Evolutionary conservation across 2,329 filamentous ascomycete species (phyloP), one percentile per base, ranked within the genome.

Genomic region (Trichoderma polysporum): DNA sequence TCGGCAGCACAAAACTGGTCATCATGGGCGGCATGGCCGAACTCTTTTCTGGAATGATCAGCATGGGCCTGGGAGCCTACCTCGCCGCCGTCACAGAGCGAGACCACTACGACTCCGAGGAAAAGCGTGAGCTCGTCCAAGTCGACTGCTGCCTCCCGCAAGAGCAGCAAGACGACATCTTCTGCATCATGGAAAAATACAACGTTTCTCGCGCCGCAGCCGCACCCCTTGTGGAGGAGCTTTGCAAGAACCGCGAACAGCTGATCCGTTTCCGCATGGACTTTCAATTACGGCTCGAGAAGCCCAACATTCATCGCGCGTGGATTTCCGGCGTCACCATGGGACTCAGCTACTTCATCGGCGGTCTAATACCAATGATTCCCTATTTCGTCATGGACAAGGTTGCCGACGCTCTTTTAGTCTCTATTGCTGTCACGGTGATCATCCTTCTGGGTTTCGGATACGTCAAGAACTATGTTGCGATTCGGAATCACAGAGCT

Each of bases 31-130:
- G 91, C 7, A 81, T 92, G 33, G 91, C 91, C 4, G 91, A 93
- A 80, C 83, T 93, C 57, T 90, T 91, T 74, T 89, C 89, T 0
- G 91, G 91, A 19, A 88, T 89, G 71, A 92, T 93, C 71, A 90
- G 86, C 63, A 93, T 93, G 91, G 91, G 91, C 1, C 81, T 93
- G 6, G 90, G 91, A 27, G 90, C 88, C 7, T 93, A 91, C 75
- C 82, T 93, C 1, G 90, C 89, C 9, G 89, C 88, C 31, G 80
- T 82, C 49, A 87, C 86, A 0, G 86, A 89, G 73, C 76, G 77
- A 17, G 81, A 83, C 69, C 80, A 81, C 69, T 85, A 84, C 74
- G 78, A 81, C 61, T 81, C 82, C 17, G 83, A 85, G 70, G 80
- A 82, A 69, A 74, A 76, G 64, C 80, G 82, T 52, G 83, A 85